These are phyloP conservation scores for Apium graveolens DNA, from an alignment of 129 eudicot genomes.

Conservation along the genomic window DNA sequence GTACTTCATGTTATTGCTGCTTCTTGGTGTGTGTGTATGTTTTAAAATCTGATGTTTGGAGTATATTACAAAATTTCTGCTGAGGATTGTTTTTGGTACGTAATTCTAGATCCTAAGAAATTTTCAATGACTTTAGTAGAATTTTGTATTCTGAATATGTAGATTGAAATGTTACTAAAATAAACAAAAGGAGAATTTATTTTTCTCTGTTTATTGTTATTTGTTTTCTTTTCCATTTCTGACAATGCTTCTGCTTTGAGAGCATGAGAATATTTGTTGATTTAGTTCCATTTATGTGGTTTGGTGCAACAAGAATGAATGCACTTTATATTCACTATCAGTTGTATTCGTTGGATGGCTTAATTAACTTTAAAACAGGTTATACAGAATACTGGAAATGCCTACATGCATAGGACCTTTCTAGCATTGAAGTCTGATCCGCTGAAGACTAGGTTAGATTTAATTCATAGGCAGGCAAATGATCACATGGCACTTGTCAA, in stretches of 20 bases:
- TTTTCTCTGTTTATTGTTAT: neutral
- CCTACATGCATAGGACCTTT: constrained; percentile 47
- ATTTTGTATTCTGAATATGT: neutral
- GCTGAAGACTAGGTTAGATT: constrained; percentile 48
- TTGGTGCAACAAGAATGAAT: neutral
- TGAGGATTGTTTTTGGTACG: neutral
- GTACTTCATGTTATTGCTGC: neutral
- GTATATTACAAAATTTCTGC: neutral
- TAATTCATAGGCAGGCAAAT: constrained; percentile 58
- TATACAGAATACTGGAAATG: constrained; percentile 51
- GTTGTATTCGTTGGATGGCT: constrained; percentile 8
- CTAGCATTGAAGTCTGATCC: constrained; percentile 66
- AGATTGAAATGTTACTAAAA: neutral
- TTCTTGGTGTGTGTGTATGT: neutral
- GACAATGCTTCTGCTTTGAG: neutral
- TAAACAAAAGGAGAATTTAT: neutral
- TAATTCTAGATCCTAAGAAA: neutral
- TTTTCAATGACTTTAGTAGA: neutral
- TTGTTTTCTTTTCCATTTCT: neutral
- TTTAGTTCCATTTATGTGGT: neutral
- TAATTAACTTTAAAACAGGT: constrained; percentile 24
- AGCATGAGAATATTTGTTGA: too few relatives aligned
- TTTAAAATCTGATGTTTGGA: neutral
- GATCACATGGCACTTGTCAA: constrained; percentile 62
- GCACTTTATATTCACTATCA: neutral